Conservation (phyloP, 2,329 filamentous ascomycete genomes). For the Hymenoscyphus occultus region DNA sequence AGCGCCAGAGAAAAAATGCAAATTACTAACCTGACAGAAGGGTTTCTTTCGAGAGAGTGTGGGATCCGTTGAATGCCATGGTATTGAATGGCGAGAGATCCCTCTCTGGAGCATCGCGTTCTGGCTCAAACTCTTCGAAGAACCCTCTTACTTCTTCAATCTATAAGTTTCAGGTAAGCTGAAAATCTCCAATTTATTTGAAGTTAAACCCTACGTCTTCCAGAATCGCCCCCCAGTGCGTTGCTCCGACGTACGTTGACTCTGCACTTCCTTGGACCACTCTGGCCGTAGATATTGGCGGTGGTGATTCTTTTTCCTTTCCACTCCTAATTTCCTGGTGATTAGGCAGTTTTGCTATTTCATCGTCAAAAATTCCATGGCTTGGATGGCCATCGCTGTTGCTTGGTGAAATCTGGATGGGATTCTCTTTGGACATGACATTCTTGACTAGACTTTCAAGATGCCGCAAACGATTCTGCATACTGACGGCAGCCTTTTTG, state of each 20-base stretch:
- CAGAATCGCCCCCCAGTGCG: constrained; percentile 58
- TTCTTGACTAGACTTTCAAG: constrained; percentile 57
- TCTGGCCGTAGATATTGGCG: background rate
- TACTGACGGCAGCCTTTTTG: constrained; percentile 43
- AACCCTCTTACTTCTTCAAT: constrained; percentile 59
- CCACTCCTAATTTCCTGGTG: background rate
- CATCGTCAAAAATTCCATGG: background rate
- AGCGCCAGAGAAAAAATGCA: no score
- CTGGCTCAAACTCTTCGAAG: constrained; percentile 47
- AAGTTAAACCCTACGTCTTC: constrained; percentile 49
- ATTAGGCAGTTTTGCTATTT: background rate
- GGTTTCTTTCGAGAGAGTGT: constrained; percentile 43
- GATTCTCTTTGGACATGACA: constrained; percentile 43
- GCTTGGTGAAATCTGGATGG: constrained; percentile 1
- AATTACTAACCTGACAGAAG: constrained; percentile 38
- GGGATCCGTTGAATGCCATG: constrained; percentile 41
- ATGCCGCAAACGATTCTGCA: constrained; percentile 53
- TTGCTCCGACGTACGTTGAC: constrained; percentile 54
- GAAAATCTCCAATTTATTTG: background rate
- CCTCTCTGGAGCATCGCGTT: constrained; percentile 29
- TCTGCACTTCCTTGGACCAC: constrained; percentile 33
- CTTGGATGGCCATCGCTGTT: background rate
- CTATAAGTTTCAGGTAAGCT: constrained; percentile 34
- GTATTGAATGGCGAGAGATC: constrained; percentile 37
- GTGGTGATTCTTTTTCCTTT: background rate